A percentile compares a stretch with the other conserved stretches of the same genome.
Evolutionary conservation across 176 grass and related monocot species (phyloP).

Genomic region (Calamus simplicifolius): DNA sequence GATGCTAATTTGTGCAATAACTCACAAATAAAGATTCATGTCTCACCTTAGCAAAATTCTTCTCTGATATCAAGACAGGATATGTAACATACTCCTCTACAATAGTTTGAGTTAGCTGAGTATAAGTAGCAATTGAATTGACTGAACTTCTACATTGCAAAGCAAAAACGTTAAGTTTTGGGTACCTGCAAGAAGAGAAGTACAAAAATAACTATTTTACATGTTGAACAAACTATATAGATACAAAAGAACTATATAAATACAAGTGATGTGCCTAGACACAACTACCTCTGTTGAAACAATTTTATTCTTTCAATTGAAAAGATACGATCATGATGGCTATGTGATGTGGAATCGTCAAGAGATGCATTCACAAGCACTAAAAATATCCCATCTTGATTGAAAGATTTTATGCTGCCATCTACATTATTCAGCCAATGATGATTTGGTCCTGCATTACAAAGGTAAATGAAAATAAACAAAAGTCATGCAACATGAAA

Average conservation of each 20-base stretch:
- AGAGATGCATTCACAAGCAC: slow-evolving; percentile 26
- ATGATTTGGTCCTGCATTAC: slow-evolving; percentile 34
- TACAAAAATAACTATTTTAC: slow-evolving; percentile 13
- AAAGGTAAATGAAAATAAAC: slow-evolving; percentile 7
- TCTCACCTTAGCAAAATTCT: slow-evolving; percentile 41
- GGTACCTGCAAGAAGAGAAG: slow-evolving; percentile 29
- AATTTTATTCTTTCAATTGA: slow-evolving; percentile 44
- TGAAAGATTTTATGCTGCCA: slow-evolving; percentile 27
- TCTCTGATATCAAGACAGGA: slow-evolving; percentile 42
- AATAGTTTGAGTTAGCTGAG: slow-evolving; percentile 19
- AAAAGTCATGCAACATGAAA: not conserved
- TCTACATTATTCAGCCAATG: slow-evolving; percentile 39
- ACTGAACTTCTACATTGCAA: slow-evolving; percentile 33
- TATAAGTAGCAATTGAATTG: slow-evolving; percentile 27
- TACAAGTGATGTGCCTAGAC: not conserved
- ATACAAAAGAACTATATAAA: slow-evolving; percentile 5
- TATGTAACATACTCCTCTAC: slow-evolving; percentile 40
- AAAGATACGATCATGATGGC: slow-evolving; percentile 7
- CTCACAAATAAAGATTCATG: slow-evolving; percentile 10
- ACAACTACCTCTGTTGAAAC: slow-evolving; percentile 49
- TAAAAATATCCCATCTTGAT: slow-evolving; percentile 34
- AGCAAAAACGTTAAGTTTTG: slow-evolving; percentile 37
- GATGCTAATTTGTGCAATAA: slow-evolving; percentile 8
- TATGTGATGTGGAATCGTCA: slow-evolving; percentile 8
- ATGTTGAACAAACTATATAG: not conserved